Evolutionary conservation across 305 asterid species (phyloP).

Genomic region (Solanum hybrid): DNA sequence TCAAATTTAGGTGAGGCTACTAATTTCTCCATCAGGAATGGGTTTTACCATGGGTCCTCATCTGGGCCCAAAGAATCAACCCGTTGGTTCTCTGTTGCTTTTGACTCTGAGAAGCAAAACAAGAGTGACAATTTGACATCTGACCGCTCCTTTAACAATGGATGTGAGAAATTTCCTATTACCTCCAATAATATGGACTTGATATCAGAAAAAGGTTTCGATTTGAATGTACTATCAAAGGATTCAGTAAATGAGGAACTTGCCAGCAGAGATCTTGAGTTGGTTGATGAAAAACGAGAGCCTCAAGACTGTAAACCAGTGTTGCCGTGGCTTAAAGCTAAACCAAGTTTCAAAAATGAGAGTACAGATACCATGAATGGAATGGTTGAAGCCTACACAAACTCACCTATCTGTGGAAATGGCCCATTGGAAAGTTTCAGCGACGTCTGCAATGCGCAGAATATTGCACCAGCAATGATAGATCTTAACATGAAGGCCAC

Average conservation of each 20-base stretch:
- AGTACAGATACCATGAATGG: neutral
- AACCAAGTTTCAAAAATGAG: neutral
- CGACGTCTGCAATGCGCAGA: neutral
- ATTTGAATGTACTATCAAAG: slow-evolving; percentile 51
- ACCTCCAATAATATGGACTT: slow-evolving; percentile 16
- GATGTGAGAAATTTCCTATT: slow-evolving; percentile 25
- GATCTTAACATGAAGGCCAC: neutral
- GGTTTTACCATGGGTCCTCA: slow-evolving; percentile 56
- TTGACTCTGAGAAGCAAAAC: slow-evolving; percentile 27
- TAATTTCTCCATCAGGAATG: slow-evolving; percentile 43
- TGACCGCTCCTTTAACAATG: slow-evolving; percentile 22
- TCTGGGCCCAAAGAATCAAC: slow-evolving; percentile 33
- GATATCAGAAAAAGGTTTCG: slow-evolving; percentile 41
- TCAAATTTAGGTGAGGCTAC: slow-evolving; percentile 25
- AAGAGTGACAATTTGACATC: slow-evolving; percentile 24
- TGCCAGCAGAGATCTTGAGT: neutral
- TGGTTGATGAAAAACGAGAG: neutral
- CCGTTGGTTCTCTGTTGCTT: slow-evolving; percentile 19
- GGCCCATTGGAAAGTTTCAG: neutral
- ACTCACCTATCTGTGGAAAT: neutral
- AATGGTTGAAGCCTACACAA: neutral
- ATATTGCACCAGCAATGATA: neutral
- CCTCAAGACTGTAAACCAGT: neutral
- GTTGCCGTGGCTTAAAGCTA: slow-evolving; percentile 11
- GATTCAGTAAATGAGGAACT: slow-evolving; percentile 13